Evolutionary conservation across 768 basidiomycete species (phyloP), one percentile per base, ranked within the genome.

Genomic region (Pleurotus citrinopileatus): DNA sequence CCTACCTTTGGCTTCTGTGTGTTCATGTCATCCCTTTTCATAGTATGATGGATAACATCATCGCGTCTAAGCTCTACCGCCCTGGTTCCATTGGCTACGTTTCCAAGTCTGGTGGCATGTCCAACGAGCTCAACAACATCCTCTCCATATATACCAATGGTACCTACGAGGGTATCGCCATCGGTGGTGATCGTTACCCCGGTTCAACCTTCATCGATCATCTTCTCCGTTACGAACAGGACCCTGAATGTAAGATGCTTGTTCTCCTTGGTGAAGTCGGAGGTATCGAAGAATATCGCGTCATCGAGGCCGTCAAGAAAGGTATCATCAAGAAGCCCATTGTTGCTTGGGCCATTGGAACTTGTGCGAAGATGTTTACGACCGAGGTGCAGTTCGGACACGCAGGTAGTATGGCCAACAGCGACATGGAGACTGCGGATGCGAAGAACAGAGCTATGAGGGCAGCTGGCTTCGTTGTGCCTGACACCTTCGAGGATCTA

Each of bases 41-140:
- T 57, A 88, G 92, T 66, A 98, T 98, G 96, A 97, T 98, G 95
- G 96, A 99, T 80, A 99, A 98, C 80, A 95, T 98, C 76, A 97
- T 98, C 67, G 78, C 95, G 5, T 96, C 94, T 58, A 99, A 98
- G 80, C 89, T 99, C 58, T 99, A 98, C 83, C 94, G 95, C 65
- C 78, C 94, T 23, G 96, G 96, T 54, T 94, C 94, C 10, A 91
- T 99, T 63, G 96, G 95, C 65, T 99, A 98, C 72, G 96, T 99
- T 67, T 97, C 94, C 72, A 99, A 99, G 78, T 98, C 95, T 6
- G 96, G 96, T 62, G 96, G 96, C 72, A 99, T 99, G 96, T 98
- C 96, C 65, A 98, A 98, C 78, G 96, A 99, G 74, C 79, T 99
- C 65, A 98, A 99, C 89, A 99, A 98, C 80, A 99, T 99, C 70